Conservation (phyloP, 2,329 filamentous ascomycete genomes). For the Apiospora sp. region DNA sequence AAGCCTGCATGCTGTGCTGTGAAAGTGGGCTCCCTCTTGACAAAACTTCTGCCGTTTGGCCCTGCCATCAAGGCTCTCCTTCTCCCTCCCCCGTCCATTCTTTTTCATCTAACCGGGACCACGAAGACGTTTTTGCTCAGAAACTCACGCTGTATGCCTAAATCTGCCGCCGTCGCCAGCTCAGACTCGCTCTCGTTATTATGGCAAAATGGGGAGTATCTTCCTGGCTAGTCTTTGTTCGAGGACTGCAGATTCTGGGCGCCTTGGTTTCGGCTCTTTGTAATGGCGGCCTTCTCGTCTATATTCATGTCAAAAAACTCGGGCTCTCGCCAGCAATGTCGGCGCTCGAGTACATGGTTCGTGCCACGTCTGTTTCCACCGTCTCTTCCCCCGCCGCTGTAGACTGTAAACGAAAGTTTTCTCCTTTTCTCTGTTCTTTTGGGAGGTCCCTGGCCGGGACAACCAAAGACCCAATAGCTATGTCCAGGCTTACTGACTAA, state of each 20-base stretch:
- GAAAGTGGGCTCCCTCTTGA: conserved; percentile 7
- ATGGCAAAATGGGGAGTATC: conserved; percentile 41
- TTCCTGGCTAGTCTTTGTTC: conserved; percentile 44
- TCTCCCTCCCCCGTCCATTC: background rate
- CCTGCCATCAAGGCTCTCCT: background rate
- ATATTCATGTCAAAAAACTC: conserved; percentile 38
- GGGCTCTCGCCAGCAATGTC: conserved; percentile 40
- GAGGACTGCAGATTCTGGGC: conserved; percentile 43
- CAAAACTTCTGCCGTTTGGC: background rate
- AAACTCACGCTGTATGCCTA: background rate
- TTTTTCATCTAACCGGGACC: background rate
- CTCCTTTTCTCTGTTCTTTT: background rate
- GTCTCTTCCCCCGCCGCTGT: background rate
- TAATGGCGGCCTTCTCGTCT: conserved; percentile 46
- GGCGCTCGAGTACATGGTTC: conserved; percentile 46
- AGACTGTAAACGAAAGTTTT: background rate
- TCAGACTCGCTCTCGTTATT: background rate
- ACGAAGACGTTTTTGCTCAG: background rate
- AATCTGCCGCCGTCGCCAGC: background rate
- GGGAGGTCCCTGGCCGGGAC: background rate
- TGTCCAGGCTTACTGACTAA: background rate
- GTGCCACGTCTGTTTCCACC: conserved; percentile 27
- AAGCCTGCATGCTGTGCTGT: conserved; percentile 17
- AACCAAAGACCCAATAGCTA: background rate
- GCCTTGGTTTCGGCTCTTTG: conserved; percentile 41